Evolutionary conservation across 1,284 basidiomycete species (phyloP), one percentile per base, ranked within the genome.

Genomic region (Trichosporon sp.): DNA sequence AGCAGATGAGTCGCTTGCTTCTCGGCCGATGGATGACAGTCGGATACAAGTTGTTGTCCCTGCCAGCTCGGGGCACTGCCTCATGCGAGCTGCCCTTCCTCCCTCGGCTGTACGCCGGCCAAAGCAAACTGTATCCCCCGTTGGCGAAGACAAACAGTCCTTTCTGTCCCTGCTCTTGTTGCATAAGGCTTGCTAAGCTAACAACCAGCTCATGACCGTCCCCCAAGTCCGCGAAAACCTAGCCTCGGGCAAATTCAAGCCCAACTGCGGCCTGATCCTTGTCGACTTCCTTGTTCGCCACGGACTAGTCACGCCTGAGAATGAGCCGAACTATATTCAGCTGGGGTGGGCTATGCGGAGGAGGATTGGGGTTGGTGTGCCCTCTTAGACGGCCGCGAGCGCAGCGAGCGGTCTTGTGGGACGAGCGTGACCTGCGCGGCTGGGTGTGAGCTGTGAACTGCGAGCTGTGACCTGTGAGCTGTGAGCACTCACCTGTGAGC

Each of bases 231-330:
- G 85, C 59, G 70, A 78, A 3, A 78, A 77, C n/a, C 70, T 2
- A 78, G 77, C 19, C 71, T 86, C 7, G 68, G 79, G 80, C 27
- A 72, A 78, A 60, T 86, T 86, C 79, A 86, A 86, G 69, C 81
- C 84, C 8, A 85, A 84, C 67, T 86, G 84, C 64, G 85, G 83
- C 7, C 73, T 86, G 65, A 83, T 84, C 5, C 75, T 86, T 56
- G 75, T 86, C 25, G 83, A 85, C 67, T 86, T 86, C 70, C 75
- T 85, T 65, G 74, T 85, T 52, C 78, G 84, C 58, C 84, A 84
- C 61, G 84, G 84, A 2, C 74, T 83, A 49, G 74, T 85, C 33
- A 84, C 84, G 1, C 78, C 81, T 21, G 81, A 82, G 68, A 76
- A 81, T 29, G 85, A 86, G 69, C 75, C 80, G 2, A 68, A 75